Conservation (phyloP, 805 yeast species). For the Sugiyamaella chiloensis region DNA sequence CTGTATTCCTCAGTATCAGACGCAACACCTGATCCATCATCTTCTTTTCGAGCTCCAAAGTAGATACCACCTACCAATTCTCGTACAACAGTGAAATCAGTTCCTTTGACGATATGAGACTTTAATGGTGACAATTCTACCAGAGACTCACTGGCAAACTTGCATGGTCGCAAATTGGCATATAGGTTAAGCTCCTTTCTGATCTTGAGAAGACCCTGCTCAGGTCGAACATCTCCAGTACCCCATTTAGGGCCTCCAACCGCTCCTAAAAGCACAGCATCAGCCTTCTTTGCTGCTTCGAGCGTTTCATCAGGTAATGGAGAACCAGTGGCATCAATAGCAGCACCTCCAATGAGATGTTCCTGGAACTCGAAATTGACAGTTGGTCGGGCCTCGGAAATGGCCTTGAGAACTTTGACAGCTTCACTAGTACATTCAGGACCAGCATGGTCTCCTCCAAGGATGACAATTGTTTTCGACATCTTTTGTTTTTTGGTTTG, state of each 20-base stretch:
- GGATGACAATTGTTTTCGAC: slow-evolving; percentile 72
- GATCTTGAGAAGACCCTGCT: slow-evolving; percentile 90
- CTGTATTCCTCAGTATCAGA: slow-evolving; percentile 92
- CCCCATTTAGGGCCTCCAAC: slow-evolving; percentile 99
- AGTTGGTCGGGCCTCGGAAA: slow-evolving; percentile 53
- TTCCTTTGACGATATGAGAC: slow-evolving; percentile 80
- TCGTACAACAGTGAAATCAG: slow-evolving; percentile 89
- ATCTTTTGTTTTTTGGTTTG: neutral
- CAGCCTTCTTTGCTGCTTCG: slow-evolving; percentile 77
- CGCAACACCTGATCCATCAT: slow-evolving; percentile 80
- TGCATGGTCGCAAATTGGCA: slow-evolving; percentile 96
- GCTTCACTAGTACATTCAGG: slow-evolving; percentile 88
- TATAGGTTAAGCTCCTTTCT: slow-evolving; percentile 91
- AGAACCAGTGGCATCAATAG: slow-evolving; percentile 92
- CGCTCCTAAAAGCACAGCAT: slow-evolving; percentile 96
- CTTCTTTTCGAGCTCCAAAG: slow-evolving; percentile 94
- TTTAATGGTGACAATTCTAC: slow-evolving; percentile 86
- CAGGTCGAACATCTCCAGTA: slow-evolving; percentile 93
- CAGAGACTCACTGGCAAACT: slow-evolving; percentile 80
- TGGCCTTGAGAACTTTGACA: slow-evolving; percentile 81
- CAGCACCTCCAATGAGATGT: slow-evolving; percentile 96
- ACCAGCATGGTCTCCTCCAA: slow-evolving; percentile 98
- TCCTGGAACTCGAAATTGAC: slow-evolving; percentile 72
- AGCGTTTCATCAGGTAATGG: slow-evolving; percentile 86
- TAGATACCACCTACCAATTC: slow-evolving; percentile 98